phyloP scores from a whole-genome alignment of 1,284 basidiomycete genomes.

The Xanthoconium separans region DNA sequence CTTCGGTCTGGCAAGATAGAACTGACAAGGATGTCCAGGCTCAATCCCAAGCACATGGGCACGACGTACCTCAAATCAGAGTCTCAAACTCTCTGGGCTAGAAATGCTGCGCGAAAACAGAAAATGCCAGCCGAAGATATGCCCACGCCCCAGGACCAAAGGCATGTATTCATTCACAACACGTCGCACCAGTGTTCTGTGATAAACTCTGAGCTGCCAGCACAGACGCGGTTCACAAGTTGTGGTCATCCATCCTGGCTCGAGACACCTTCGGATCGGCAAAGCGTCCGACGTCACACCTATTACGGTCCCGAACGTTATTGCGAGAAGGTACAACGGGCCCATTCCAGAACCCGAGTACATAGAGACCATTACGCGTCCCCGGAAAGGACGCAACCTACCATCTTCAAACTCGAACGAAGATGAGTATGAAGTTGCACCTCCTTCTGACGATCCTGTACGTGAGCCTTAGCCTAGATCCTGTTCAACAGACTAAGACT shows the following conservation, averaged over 20 bases:
- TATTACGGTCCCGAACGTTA: conserved; percentile 69
- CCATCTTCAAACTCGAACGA: conserved; percentile 28
- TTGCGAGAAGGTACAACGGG: conserved; percentile 63
- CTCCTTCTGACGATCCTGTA: conserved; percentile 61
- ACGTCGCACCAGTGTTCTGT: conserved; percentile 9
- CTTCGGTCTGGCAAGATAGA: conserved; percentile 1
- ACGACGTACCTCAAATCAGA: conserved; percentile 73
- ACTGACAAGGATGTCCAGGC: conserved; percentile 39
- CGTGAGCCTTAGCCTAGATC: conserved; percentile 20
- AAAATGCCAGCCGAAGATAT: conserved; percentile 43
- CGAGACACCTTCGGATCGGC: conserved; percentile 84
- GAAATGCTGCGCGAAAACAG: conserved; percentile 56
- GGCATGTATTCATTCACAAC: conserved; percentile 32
- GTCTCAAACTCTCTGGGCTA: conserved; percentile 66
- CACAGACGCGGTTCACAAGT: conserved; percentile 70
- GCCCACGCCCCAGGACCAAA: conserved; percentile 39
- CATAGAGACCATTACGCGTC: conserved; percentile 54
- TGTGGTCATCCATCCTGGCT: conserved; percentile 94
- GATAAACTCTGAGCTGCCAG: conserved; percentile 28
- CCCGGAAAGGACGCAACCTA: conserved; percentile 36
- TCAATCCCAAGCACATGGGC: conserved; percentile 75
- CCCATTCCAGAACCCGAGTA: conserved; percentile 43
- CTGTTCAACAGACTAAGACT: conserved; percentile 6
- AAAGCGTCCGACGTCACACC: conserved; percentile 88
- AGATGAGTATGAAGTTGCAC: conserved; percentile 47